phyloP scores from a whole-genome alignment of 2,329 filamentous ascomycete species.

The Cladophialophora bantiana region DNA sequence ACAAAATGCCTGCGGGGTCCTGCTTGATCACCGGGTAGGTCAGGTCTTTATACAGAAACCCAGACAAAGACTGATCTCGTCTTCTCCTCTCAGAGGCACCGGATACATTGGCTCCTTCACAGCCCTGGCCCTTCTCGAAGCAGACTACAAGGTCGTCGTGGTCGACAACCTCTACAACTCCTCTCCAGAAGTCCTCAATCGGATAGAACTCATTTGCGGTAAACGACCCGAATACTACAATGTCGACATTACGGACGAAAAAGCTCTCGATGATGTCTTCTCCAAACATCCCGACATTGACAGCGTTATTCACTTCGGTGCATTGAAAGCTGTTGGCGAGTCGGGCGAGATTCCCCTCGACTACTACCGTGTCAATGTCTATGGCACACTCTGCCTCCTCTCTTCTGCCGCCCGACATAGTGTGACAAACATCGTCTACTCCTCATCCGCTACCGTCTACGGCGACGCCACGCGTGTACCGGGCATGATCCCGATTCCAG shows the following conservation, averaged over 20 bases:
- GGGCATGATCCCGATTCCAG: slow-evolving; percentile 98
- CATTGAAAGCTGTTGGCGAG: slow-evolving; percentile 97
- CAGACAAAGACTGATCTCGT: slow-evolving; percentile 22
- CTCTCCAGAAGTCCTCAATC: slow-evolving; percentile 86
- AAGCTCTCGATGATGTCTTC: slow-evolving; percentile 84
- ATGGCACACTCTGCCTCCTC: slow-evolving; percentile 86
- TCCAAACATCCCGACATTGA: slow-evolving; percentile 89
- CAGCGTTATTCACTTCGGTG: slow-evolving; percentile 98
- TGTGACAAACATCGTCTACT: slow-evolving; percentile 97
- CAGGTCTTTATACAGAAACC: slow-evolving; percentile 1
- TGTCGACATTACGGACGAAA: slow-evolving; percentile 86
- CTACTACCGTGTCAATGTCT: slow-evolving; percentile 97
- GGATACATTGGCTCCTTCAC: slow-evolving; percentile 99
- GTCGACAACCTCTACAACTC: slow-evolving; percentile 98
- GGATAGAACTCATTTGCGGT: slow-evolving; percentile 91
- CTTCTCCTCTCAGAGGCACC: slow-evolving; percentile 72
- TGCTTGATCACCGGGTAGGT: slow-evolving; percentile 91
- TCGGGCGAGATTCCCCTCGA: slow-evolving; percentile 92
- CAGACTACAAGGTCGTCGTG: slow-evolving; percentile 95
- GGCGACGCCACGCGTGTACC: slow-evolving; percentile 94
- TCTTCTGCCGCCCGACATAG: slow-evolving; percentile 86
- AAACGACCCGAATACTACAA: slow-evolving; percentile 86
- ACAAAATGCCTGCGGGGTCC: slow-evolving; percentile 77
- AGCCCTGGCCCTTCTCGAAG: slow-evolving; percentile 85
- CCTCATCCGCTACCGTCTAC: slow-evolving; percentile 96